Evolutionary conservation across 805 yeast genomes (phyloP).

Genomic region (Candida krabiensis): DNA sequence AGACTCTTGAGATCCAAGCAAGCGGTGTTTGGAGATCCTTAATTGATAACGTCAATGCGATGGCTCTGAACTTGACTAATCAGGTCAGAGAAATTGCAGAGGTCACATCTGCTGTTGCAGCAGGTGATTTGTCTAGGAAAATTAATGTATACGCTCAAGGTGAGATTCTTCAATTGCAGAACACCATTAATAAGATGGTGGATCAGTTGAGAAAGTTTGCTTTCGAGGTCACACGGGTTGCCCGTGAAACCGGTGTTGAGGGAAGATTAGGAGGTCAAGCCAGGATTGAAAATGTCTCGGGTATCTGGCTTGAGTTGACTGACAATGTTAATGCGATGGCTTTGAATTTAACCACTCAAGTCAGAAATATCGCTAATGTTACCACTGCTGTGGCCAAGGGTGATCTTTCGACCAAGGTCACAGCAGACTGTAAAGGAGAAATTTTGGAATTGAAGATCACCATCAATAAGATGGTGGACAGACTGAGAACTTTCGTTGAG

Average conservation of each 20-base stretch:
- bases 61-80: slow-evolving; percentile 84
- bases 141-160: slow-evolving; percentile 92
- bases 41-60: slow-evolving; percentile 81
- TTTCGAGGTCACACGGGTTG: slow-evolving; percentile 82
- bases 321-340: slow-evolving; percentile 93
- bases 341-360: slow-evolving; percentile 80
- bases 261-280: slow-evolving; percentile 91
- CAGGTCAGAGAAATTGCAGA: slow-evolving; percentile 89
- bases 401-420: slow-evolving; percentile 75
- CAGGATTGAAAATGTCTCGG: slow-evolving; percentile 72
- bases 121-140: slow-evolving; percentile 79
- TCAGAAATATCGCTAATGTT: slow-evolving; percentile 82
- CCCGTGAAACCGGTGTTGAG: slow-evolving; percentile 87
- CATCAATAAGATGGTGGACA: slow-evolving; percentile 87
- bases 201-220: slow-evolving; percentile 82
- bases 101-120: slow-evolving; percentile 85
- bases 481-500: slow-evolving; percentile 74
- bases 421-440: slow-evolving; percentile 83
- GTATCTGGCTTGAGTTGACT: slow-evolving; percentile 84
- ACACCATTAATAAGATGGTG: slow-evolving; percentile 87
- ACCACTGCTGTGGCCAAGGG: slow-evolving; percentile 88
- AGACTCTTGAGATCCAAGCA: slow-evolving; percentile 62
- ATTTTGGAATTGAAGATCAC: slow-evolving; percentile 78
- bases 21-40: slow-evolving; percentile 87
- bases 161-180: slow-evolving; percentile 79